Evolutionary conservation across 129 eudicot genomes (phyloP).

Genomic region (Pseudognaphalium luteoalbum): DNA sequence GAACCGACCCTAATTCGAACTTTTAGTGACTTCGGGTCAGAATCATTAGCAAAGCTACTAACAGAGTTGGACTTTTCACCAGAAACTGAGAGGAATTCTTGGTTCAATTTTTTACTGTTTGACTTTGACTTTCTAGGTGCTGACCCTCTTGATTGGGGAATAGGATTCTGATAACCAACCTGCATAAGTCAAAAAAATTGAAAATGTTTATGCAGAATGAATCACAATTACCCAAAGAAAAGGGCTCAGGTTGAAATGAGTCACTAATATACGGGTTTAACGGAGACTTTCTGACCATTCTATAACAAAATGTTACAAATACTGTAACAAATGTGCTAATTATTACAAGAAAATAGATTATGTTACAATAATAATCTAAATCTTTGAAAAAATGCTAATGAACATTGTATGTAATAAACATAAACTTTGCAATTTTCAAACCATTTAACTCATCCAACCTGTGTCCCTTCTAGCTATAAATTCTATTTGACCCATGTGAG

Average conservation of each 20-base stretch:
- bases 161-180: conserved; percentile 54
- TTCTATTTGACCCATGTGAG: no score
- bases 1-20: conserved; percentile 77
- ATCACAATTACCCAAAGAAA: background rate
- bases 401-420: no score
- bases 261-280: background rate
- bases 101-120: conserved; percentile 33
- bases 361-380: background rate
- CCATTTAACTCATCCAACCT: no score
- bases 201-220: conserved; percentile 30
- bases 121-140: conserved; percentile 38
- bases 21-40: conserved; percentile 74
- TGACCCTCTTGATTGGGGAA: conserved; percentile 40
- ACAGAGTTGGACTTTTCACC: conserved; percentile 41
- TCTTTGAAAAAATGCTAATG: background rate
- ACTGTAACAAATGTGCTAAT: background rate
- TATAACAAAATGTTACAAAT: no score
- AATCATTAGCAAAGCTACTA: conserved; percentile 37
- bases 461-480: no score
- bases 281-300: no score
- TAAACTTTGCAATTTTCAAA: no score
- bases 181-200: conserved; percentile 36
- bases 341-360: background rate
- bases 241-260: background rate
- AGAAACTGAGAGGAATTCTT: conserved; percentile 29